These are phyloP conservation scores for Malbranchea zuffiana DNA, from an alignment of 2,329 filamentous ascomycete genomes.

Conservation along the genomic window DNA sequence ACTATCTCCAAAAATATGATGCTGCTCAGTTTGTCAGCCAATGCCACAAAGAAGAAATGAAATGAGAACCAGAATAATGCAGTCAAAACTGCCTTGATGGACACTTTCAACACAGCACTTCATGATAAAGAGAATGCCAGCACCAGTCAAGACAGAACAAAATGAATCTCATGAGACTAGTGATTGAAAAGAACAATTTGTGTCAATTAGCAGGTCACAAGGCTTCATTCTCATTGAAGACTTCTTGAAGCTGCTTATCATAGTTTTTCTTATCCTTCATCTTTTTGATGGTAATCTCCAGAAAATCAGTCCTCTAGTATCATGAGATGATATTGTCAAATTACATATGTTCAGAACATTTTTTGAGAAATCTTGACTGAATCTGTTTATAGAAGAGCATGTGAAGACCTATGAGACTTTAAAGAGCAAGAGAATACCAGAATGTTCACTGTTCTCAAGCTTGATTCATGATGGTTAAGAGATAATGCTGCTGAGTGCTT, in stretches of 20 bases:
- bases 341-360: not conserved
- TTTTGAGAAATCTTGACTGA: not conserved
- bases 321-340: constrained; percentile 4
- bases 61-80: constrained; percentile 4
- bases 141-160: no score
- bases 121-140: not conserved
- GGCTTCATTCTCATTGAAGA: constrained; percentile 2
- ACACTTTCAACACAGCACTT: constrained; percentile 1
- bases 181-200: constrained; percentile 2
- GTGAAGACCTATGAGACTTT: constrained; percentile 17
- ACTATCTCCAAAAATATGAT: constrained; percentile 2
- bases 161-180: no score
- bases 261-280: constrained; percentile 2
- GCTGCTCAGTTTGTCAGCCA: constrained; percentile 3
- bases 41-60: constrained; percentile 3
- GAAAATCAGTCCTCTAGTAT: constrained; percentile 4
- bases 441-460: constrained; percentile 15
- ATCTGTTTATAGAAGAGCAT: constrained; percentile 11
- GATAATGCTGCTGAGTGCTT: constrained; percentile 1
- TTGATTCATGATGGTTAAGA: constrained; percentile 15
- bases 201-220: not conserved
- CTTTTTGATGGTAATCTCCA: not conserved
- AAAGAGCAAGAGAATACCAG: constrained; percentile 16
- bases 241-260: constrained; percentile 3
- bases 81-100: constrained; percentile 5